These are phyloP conservation scores for Cudoniella acicularis DNA, from an alignment of 495 filamentous ascomycete genomes.

Conservation along the genomic window DNA sequence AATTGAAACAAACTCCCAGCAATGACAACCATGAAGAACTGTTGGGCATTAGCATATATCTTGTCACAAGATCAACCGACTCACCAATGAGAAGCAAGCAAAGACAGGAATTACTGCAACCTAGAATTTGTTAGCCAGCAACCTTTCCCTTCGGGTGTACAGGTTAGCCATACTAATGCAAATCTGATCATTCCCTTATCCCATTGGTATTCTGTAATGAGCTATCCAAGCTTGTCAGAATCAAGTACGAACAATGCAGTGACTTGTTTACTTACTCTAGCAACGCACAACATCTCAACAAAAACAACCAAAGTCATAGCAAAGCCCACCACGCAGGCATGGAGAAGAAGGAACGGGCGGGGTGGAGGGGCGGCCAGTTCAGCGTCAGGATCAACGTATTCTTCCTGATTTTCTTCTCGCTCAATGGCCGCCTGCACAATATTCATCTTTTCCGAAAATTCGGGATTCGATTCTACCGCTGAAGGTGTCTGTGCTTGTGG, in stretches of 20 bases:
- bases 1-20: slow-evolving; percentile 10
- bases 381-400: not conserved
- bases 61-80: not conserved
- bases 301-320: slow-evolving; percentile 2
- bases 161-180: not conserved
- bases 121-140: not conserved
- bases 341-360: slow-evolving; percentile 1
- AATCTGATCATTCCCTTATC: not conserved
- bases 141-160: not conserved
- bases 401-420: not conserved
- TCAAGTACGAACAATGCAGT: not conserved
- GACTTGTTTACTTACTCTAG: slow-evolving; percentile 2
- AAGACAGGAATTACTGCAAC: not conserved
- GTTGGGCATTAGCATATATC: not conserved
- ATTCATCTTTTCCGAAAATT: slow-evolving; percentile 10
- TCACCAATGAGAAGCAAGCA: slow-evolving; percentile 5
- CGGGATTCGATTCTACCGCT: slow-evolving; percentile 5
- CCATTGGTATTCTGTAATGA: slow-evolving; percentile 13
- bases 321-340: slow-evolving; percentile 2
- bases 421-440: slow-evolving; percentile 6
- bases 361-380: not conserved
- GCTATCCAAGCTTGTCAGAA: not conserved
- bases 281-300: slow-evolving; percentile 8
- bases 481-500: slow-evolving; percentile 4
- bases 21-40: slow-evolving; percentile 6